Percentiles rank a stretch among this genome's conserved stretches.
These are phyloP conservation scores for Malassezia sympodialis DNA, from an alignment of 1,284 basidiomycete species.

Conservation along the genomic window DNA sequence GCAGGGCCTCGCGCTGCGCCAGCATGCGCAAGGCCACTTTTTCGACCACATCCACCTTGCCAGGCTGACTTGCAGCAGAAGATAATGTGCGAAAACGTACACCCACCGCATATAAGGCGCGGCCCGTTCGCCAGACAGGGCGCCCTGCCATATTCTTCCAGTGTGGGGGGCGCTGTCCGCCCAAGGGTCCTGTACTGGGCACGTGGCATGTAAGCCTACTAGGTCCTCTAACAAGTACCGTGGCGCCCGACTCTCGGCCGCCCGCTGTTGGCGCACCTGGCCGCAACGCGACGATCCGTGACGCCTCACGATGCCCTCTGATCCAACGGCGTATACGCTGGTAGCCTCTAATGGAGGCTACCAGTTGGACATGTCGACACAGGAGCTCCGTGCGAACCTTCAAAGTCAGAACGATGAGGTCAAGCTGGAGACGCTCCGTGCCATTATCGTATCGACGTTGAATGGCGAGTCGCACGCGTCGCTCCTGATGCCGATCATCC, in stretches of 20 bases:
- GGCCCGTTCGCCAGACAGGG: neutral
- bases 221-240: neutral
- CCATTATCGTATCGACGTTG: constrained; percentile 87
- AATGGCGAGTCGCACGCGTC: constrained; percentile 85
- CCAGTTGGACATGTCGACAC: constrained; percentile 24
- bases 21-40: constrained; percentile 21
- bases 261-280: neutral
- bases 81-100: neutral
- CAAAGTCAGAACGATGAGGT: constrained; percentile 96
- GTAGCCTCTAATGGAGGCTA: constrained; percentile 16
- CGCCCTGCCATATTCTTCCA: neutral
- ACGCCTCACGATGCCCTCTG: constrained; percentile 13
- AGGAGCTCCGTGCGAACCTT: constrained; percentile 71
- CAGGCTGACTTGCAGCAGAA: neutral
- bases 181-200: neutral
- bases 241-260: constrained; percentile 7
- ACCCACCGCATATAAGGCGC: neutral
- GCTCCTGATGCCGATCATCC: constrained; percentile 95
- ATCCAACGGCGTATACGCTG: constrained; percentile 17
- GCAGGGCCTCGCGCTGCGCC: constrained; percentile 20
- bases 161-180: neutral
- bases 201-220: constrained; percentile 12
- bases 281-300: constrained; percentile 7
- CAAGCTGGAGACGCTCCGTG: constrained; percentile 91
- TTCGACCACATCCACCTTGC: neutral